Evolutionary conservation across 2,329 filamentous ascomycete species (phyloP), one percentile per base, ranked within the genome.

Genomic region (Colletotrichum gloeosporioides): DNA sequence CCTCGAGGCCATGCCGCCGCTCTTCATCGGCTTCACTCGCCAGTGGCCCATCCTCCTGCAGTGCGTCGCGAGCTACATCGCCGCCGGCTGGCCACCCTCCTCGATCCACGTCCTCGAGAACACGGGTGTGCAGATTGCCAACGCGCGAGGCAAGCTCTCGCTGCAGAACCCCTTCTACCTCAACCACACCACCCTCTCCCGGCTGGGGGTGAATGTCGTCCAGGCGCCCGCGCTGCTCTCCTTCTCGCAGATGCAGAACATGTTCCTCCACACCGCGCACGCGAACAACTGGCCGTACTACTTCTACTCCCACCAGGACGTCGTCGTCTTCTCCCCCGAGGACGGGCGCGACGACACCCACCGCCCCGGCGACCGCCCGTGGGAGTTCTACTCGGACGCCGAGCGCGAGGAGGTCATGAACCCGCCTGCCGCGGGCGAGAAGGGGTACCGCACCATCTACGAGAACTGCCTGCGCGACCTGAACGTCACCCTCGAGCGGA

Each of bases 51-150:
- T 92, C 73, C 85, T 92, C 2, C 86, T 90, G 16, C 91, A 92
- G 82, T 84, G 87, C 4, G 87, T 92, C 2, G 86, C 91, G 12
- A 88, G 86, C 13, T 92, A 92, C 81, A 88, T 92, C 77, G 89
- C 90, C 1, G 89, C 89, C 4, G 91, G 90, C 65, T 92, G 90
- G 90, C 91, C 90, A 3, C 82, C 89, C 0, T 84, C 84, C 25
- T 87, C 92, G 77, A 91, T 92, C 75, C 89, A 89, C 77, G 88
- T 92, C 3, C 82, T 92, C 32, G 91, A 92, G 79, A 92, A 92
- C 82, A 92, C 88, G 7, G 90, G 90, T 8, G 88, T 88, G 16
- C 89, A 91, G 80, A 83, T 89, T 70, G 87, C 89, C 65, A 92
- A 92, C 79, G 80, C 83, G n/a, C 82, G 84, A 10, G 87, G 86